A percentile compares a stretch with the other conserved stretches of the same genome.
Evolutionary conservation across 164 flowering plant genomes (phyloP).

Genomic region (Vitis rupestris): DNA sequence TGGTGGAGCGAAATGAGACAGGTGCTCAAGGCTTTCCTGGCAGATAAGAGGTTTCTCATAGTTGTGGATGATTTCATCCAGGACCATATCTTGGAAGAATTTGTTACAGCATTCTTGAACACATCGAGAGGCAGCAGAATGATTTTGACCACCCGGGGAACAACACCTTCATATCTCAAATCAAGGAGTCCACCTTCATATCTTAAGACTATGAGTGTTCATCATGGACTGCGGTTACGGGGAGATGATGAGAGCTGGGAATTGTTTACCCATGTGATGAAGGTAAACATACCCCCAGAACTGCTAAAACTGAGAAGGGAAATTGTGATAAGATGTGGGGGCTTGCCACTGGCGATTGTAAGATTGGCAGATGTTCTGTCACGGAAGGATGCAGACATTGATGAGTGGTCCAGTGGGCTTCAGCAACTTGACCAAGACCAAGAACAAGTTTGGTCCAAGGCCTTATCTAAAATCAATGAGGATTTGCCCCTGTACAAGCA

Average conservation of each 20-base stretch:
- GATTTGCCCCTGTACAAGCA: background rate
- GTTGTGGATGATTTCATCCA: background rate
- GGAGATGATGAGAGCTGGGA: slow-evolving; percentile 10
- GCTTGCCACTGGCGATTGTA: background rate
- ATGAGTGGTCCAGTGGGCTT: background rate
- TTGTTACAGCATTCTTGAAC: background rate
- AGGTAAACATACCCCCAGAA: background rate
- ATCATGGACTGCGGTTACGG: background rate
- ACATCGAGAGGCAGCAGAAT: background rate
- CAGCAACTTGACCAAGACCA: background rate
- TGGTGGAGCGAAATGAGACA: background rate
- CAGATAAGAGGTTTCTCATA: too few relatives aligned
- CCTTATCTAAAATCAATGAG: background rate
- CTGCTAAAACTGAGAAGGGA: background rate
- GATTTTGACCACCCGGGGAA: background rate
- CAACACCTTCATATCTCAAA: background rate
- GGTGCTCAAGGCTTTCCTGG: background rate
- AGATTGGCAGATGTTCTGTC: background rate
- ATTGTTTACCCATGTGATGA: background rate
- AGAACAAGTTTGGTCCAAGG: background rate
- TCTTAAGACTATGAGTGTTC: background rate
- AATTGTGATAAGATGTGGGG: background rate
- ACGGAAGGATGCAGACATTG: background rate
- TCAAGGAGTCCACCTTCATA: too few relatives aligned
- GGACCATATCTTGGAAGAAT: background rate